Evolutionary conservation across 1,284 basidiomycete species (phyloP), one percentile per base, ranked within the genome.

Genomic region (Irpex rosettiformis): DNA sequence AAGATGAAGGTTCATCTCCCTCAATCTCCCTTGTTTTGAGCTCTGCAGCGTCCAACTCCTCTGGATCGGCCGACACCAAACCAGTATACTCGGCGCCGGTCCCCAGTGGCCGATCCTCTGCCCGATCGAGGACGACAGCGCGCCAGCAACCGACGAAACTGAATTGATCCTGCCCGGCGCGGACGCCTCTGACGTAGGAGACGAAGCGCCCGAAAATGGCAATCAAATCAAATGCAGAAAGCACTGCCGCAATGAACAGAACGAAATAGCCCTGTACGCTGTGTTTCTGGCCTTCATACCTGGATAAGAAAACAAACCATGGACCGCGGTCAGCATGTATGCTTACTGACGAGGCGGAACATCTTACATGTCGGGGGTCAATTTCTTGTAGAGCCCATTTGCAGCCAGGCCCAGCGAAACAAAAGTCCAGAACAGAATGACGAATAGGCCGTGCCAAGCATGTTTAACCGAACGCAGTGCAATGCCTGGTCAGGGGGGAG

Each of bases 311-410:
- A 37, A 10, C 16, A 16, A 37, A 37, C 8, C 10, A 58, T 10
- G 48, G 28, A 37, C 28, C 21, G 18, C 27, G 48, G 52, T 43
- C 18, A 43, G 47, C 22, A 8, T n/a, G n/a, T n/a, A 18, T 30
- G 27, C 5, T 28, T 42, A 21, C 10, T 18, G 33, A 47, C 24
- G 4, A 24, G 48, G 30, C 21, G 49, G 24, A 30, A 42, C 30
- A 56, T 55, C 85, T 70, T 75, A 94, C 87, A 93, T 85, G 71
- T 93, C 79, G 0, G 91, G 90, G 1, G 89, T 92, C 57, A 88
- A 70, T 65, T 91, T 91, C 55, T 77, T 78, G 70, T 93, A 93
- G 30, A 90, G 69, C 2, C 78, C 77, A 64, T 85, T 86, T 24
- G 84, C 73, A 7, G 83, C 77, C 64, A 87, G 80, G 8, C 89